Base-by-base conservation (phyloP, 345 rosid species). In the Arabis hirsuta region DNA sequence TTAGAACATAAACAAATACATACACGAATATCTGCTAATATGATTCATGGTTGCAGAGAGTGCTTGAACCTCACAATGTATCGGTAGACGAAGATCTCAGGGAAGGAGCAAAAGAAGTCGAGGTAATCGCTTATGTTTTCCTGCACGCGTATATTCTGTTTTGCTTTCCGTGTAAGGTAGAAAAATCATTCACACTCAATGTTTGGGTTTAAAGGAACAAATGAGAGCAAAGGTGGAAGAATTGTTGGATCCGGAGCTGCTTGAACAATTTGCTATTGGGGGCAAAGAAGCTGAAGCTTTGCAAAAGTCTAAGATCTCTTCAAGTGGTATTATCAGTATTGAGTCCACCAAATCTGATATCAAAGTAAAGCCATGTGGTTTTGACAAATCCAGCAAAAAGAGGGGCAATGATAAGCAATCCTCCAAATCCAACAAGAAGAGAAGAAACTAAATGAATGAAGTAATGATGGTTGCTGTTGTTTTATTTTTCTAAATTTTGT, bases 61-160 rank as follows among this genome's bases (percentile, higher is more conserved):
- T 65, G 47, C 76, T 91, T 72, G 83, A 81, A 76, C 96, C 98
- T n/a, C 99, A 84, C 73, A 85, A 63, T 43, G 82, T 92, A 72
- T 82, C 99, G 0, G 81, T 95, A 71, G 97, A 88, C 5, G 97
- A 91, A 62, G 99, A 91, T 81, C 97, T 91, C 29, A 87, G 82
- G 59, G 92, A 88, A 50, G 99, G 72, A 10, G 98, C 97, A 34
- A 83, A 71, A 83, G 80, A 88, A 86, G 94, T 85, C 63, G 89
- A 88, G 97, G 99, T 95, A 62, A 34, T 11, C 1, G 7, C 69
- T 65, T 59, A 19, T 65, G 22, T 62, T 9, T 50, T 13, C 12
- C 8, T 27, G 10, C 13, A 45, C 22, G 6, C 3, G 6, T 41
- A 34, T 48, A n/a, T 47, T 31, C 22, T 56, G 42, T 48, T 64